These are phyloP conservation scores for Sicyos baderoa DNA, from an alignment of 306 rosid genomes.

Conservation along the genomic window DNA sequence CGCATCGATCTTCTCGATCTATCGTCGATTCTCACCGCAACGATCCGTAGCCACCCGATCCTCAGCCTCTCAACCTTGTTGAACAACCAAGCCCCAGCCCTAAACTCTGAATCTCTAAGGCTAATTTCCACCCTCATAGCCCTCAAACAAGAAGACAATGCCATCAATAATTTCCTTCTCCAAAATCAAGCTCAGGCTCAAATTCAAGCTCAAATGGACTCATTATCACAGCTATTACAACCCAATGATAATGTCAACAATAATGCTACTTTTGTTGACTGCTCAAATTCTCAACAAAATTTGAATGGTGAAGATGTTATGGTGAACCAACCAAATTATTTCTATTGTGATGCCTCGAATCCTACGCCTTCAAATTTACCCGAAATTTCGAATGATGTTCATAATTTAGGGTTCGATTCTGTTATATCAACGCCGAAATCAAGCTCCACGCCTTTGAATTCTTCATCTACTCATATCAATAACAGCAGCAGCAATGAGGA, in stretches of 20 bases:
- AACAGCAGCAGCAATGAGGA: conserved; percentile 58
- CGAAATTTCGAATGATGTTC: conserved; percentile 28
- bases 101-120: conserved; percentile 54
- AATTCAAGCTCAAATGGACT: conserved; percentile 17
- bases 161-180: conserved; percentile 18
- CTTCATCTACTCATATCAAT: conserved; percentile 47
- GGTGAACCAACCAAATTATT: conserved; percentile 27
- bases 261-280: conserved; percentile 5
- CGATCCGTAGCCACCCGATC: conserved; percentile 41
- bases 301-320: conserved; percentile 21
- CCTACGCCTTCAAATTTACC: conserved; percentile 26
- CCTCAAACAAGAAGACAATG: conserved; percentile 34
- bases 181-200: conserved; percentile 20
- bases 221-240: conserved; percentile 9
- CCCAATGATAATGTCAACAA: conserved; percentile 1
- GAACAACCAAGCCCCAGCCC: conserved; percentile 38
- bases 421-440: conserved; percentile 54
- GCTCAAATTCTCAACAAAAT: conserved; percentile 35
- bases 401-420: conserved; percentile 43
- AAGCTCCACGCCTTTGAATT: conserved; percentile 55
- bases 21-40: conserved; percentile 46
- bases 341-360: conserved; percentile 14
- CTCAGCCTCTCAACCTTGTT: conserved; percentile 47
- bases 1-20: conserved; percentile 75
- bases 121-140: conserved; percentile 43